Evolutionary conservation across 306 rosid species (phyloP).

Genomic region (Aeschynomene evenia): DNA sequence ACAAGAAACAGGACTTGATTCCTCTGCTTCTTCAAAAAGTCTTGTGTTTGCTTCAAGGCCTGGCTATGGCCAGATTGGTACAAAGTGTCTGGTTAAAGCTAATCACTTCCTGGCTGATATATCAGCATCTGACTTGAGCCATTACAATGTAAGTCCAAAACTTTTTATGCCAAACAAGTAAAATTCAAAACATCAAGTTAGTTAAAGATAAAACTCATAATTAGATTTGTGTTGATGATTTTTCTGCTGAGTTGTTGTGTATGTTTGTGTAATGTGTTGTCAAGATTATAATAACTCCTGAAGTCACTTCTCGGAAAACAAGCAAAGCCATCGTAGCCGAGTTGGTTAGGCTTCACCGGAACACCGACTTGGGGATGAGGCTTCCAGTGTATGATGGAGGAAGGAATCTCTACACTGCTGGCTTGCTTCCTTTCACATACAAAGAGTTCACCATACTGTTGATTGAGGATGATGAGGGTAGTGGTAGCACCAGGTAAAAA

Average conservation of each 20-base stretch:
- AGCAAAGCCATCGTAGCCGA: constrained; percentile 43
- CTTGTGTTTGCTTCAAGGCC: constrained; percentile 43
- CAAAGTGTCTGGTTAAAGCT: constrained; percentile 57
- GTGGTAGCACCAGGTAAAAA: constrained; percentile 34
- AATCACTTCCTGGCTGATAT: constrained; percentile 58
- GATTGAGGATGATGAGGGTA: constrained; percentile 32
- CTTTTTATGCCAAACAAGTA: neutral
- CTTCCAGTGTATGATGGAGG: constrained; percentile 51
- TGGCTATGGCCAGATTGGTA: constrained; percentile 53
- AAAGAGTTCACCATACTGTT: constrained; percentile 39
- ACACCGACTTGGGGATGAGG: constrained; percentile 41
- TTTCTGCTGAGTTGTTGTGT: neutral
- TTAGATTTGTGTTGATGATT: neutral
- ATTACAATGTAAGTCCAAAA: constrained; percentile 44
- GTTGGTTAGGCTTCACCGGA: constrained; percentile 42
- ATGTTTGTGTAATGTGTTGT: constrained; percentile 6
- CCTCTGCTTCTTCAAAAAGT: constrained; percentile 36
- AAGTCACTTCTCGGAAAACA: constrained; percentile 36
- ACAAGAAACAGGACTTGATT: constrained; percentile 17
- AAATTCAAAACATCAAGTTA: neutral
- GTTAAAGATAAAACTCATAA: neutral
- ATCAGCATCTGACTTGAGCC: constrained; percentile 56
- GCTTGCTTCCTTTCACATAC: constrained; percentile 42
- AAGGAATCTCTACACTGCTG: constrained; percentile 49
- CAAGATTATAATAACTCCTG: constrained; percentile 45